Conservation (phyloP, 1,284 basidiomycete species). For the Malassezia caprae region DNA sequence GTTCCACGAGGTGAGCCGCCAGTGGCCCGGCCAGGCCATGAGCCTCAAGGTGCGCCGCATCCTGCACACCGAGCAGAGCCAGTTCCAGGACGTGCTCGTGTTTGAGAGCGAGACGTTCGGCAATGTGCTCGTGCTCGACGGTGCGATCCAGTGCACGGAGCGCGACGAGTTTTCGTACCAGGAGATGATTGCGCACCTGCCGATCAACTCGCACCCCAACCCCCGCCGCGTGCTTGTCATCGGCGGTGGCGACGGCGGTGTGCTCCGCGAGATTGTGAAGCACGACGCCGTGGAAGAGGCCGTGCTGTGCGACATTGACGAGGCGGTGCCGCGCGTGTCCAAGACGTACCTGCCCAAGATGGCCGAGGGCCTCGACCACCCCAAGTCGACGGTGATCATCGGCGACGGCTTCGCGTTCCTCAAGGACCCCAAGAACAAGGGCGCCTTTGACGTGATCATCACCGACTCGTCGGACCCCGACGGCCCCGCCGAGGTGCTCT, state of each 20-base stretch:
- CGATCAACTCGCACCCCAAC: slow-evolving; percentile 88
- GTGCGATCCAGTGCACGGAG: slow-evolving; percentile 92
- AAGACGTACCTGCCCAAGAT: slow-evolving; percentile 88
- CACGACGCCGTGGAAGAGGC: slow-evolving; percentile 83
- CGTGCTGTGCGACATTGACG: slow-evolving; percentile 95
- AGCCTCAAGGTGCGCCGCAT: slow-evolving; percentile 69
- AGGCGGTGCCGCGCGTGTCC: slow-evolving; percentile 91
- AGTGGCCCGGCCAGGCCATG: slow-evolving; percentile 69
- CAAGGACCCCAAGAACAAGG: slow-evolving; percentile 67
- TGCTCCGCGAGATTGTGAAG: slow-evolving; percentile 93
- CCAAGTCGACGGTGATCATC: slow-evolving; percentile 76
- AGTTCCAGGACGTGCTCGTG: slow-evolving; percentile 87
- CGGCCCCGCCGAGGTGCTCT: slow-evolving; percentile 84
- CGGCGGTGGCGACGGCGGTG: slow-evolving; percentile 66
- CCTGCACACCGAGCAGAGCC: slow-evolving; percentile 82
- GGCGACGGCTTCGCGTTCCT: slow-evolving; percentile 98
- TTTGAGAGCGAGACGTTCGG: slow-evolving; percentile 74
- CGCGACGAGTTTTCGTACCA: slow-evolving; percentile 99
- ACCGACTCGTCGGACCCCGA: slow-evolving; percentile 96
- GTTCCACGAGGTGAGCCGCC: slow-evolving; percentile 88
- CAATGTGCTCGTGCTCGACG: slow-evolving; percentile 90
- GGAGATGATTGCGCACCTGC: slow-evolving; percentile 97
- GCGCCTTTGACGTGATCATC: slow-evolving; percentile 85
- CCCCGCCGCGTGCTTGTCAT: slow-evolving; percentile 93
- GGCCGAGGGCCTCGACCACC: slow-evolving; percentile 71